Evolutionary conservation across 805 yeast genomes (phyloP), one percentile per base, ranked within the genome.

Genomic region (Hanseniaspora osmophila): DNA sequence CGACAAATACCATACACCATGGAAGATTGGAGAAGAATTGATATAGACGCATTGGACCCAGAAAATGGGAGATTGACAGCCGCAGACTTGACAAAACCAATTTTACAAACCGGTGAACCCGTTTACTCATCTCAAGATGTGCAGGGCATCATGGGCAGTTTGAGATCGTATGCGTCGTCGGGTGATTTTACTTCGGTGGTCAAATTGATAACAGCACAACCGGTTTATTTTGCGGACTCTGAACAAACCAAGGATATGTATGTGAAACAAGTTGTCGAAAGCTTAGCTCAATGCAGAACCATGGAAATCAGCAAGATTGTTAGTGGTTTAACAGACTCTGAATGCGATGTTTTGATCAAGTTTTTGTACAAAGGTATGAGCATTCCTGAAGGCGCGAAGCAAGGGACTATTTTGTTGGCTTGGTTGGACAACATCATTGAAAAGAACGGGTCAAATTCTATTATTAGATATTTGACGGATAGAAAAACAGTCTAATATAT

Each of bases 351-450:
- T 2, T 73, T 92, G 56, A 70, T 87, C 41, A 92, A 92, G 61
- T 84, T 83, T 60, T 67, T 92, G 45, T 92, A 88, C 65, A 81
- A 80, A 56, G 86, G 86, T 30, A 86, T 92, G 95, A 68, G 78
- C 40, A 65, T 79, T 10, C 73, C 79, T 30, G 78, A 77, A 52
- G 88, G 92, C 10, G 84, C 85, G 51, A 84, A 81, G 55, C 86
- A 80, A 51, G 95, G 96, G 16, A 95, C 95, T 41, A 71, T 80
- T 41, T 63, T 92, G 53, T 74, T 92, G 54, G 76, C 81, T 30
- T 92, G 98, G 98, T 85, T 81, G 59, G 96, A 90, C 54, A 87
- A 86, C 64, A 75, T 90, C 16, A 79, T 85, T 33, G 94, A 82
- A 49, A 66, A 75, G 17, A 76, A 88, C 13, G 97, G 97, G 16